Base-by-base conservation (phyloP, 306 rosid genomes). In the Gastrolobium bilobum region DNA sequence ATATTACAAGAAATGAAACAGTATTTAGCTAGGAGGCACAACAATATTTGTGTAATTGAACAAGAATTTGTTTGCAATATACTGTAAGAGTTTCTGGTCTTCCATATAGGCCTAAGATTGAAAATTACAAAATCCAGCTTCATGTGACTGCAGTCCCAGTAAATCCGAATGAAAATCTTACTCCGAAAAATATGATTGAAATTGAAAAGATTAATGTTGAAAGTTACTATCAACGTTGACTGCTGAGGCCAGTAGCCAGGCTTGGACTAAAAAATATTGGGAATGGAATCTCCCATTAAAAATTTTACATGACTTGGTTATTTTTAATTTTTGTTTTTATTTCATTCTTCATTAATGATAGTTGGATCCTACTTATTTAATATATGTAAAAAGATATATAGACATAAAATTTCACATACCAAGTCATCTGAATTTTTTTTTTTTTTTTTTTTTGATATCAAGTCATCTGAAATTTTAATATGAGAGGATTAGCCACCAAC, bases 61-160 rank as follows among this genome's bases (percentile, higher is more conserved):
- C 51, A 71, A 71, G 7, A 54, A 63, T 63, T 5, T 9, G 38
- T 26, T 39, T 35, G 6, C 60, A 59, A 51, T 39, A 67, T 15
- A 63, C 40, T 7, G 10, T 3, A 35, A 15, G 70, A 35, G 48
- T 33, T 42, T 61, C 39, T 46, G 73, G 5, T 60, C 64, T 56
- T 58, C 77, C 52, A 51, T 62, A 40, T 58, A 40, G 20, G 43
- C 62, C 39, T 43, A 67, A 59, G 51, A 81, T 26, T 30, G 81
- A 46, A 82, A 60, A 69, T 39, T 56, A 52, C n/a, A 43, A 67
- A 73, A 70, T 71, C 40, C 48, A 76, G 37, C 47, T 44, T 38
- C 31, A 53, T 20, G 62, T 47, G 71, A 75, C 26, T 20, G 26
- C 26, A 20, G 0, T 20, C 26, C 26, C 26, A 20, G 26, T 20